Conservation (phyloP, 2,329 filamentous ascomycete genomes). For the Fusarium sp. region DNA sequence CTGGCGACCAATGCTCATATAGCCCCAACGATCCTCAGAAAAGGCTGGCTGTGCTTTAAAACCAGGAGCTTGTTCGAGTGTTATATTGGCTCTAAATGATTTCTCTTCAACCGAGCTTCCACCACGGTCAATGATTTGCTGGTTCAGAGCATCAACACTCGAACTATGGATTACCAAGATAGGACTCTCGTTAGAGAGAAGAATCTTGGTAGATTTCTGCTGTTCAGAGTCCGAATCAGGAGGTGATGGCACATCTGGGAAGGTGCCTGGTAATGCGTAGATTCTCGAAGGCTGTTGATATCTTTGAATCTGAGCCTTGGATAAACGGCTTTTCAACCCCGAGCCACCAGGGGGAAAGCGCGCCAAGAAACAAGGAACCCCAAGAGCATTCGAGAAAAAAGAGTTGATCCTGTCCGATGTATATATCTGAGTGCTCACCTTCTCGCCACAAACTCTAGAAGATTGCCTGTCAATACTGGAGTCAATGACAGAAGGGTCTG, state of each 20-base stretch:
- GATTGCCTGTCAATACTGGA: conserved; percentile 52
- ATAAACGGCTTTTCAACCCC: conserved; percentile 69
- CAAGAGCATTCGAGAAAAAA: conserved; percentile 82
- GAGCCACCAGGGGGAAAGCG: conserved; percentile 78
- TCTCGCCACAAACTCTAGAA: conserved; percentile 85
- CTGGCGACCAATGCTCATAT: conserved; percentile 70
- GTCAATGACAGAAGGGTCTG: conserved; percentile 68
- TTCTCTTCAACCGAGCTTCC: conserved; percentile 74
- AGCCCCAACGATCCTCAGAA: conserved; percentile 81
- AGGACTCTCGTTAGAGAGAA: conserved; percentile 92
- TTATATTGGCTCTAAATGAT: conserved; percentile 89
- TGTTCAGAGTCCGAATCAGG: conserved; percentile 66
- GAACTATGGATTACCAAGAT: conserved; percentile 85
- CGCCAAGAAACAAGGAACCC: conserved; percentile 82
- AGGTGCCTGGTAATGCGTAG: conserved; percentile 60
- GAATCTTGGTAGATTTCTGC: conserved; percentile 62
- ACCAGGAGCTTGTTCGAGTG: conserved; percentile 63
- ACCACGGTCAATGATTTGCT: conserved; percentile 69
- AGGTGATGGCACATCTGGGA: conserved; percentile 63
- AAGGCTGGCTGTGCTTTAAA: conserved; percentile 66
- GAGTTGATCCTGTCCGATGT: conserved; percentile 68
- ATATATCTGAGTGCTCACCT: conserved; percentile 76
- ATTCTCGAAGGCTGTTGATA: conserved; percentile 53
- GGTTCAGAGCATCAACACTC: conserved; percentile 82
- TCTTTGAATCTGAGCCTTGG: conserved; percentile 75